Evolutionary conservation across 768 basidiomycete genomes (phyloP).

Genomic region (Scleroderma bovista): DNA sequence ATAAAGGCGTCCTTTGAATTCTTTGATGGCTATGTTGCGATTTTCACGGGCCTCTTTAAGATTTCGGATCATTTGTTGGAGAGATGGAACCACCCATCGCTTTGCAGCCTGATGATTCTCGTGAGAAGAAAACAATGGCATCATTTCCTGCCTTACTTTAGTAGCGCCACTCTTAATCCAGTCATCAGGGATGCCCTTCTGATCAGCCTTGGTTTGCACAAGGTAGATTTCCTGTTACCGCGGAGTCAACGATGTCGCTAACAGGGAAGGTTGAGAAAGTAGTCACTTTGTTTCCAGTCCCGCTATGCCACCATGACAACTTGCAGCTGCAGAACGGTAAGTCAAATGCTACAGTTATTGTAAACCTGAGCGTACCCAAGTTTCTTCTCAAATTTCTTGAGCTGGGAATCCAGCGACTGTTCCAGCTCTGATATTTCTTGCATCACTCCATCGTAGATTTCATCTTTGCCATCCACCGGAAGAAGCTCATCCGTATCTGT

Average conservation of each 20-base stretch:
- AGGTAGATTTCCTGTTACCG: conserved; percentile 80
- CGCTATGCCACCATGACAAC: conserved; percentile 69
- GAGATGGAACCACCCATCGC: conserved; percentile 74
- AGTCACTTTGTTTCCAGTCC: conserved; percentile 71
- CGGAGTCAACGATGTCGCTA: conserved; percentile 1
- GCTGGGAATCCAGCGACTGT: conserved; percentile 57
- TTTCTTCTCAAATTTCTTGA: conserved; percentile 62
- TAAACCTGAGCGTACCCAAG: conserved; percentile 44
- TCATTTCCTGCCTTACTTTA: conserved; percentile 47
- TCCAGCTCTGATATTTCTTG: conserved; percentile 69
- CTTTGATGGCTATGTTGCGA: conserved; percentile 70
- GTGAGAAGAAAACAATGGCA: background rate
- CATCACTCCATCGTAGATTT: conserved; percentile 74
- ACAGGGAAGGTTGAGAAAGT: background rate
- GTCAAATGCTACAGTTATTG: conserved; percentile 6
- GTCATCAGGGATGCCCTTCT: conserved; percentile 66
- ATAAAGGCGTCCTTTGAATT: conserved; percentile 76
- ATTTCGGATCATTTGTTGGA: conserved; percentile 64
- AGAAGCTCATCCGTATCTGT: conserved; percentile 66
- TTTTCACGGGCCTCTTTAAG: conserved; percentile 95
- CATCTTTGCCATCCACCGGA: conserved; percentile 82
- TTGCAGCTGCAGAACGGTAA: conserved; percentile 34
- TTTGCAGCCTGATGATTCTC: conserved; percentile 46
- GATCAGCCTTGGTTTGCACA: conserved; percentile 59
- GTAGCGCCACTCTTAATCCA: conserved; percentile 82